Evolutionary conservation across 2,329 filamentous ascomycete species (phyloP).

Genomic region (Paecilomyces variotii): DNA sequence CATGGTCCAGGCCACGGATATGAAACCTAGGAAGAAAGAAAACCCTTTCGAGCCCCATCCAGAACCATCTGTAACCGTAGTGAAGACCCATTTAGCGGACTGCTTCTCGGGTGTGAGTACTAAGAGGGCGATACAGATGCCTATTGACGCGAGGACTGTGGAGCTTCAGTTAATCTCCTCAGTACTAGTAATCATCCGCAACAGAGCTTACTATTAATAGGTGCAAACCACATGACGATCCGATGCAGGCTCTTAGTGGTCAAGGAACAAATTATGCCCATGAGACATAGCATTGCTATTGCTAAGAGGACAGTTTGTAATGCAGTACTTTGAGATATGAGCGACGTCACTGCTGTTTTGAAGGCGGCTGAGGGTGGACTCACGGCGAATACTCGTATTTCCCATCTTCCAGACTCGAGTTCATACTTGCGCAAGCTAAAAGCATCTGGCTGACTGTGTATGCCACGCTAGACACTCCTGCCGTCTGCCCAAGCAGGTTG

Average conservation of each 20-base stretch:
- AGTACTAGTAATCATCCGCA: not conserved
- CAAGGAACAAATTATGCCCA: slow-evolving; percentile 55
- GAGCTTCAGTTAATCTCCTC: not conserved
- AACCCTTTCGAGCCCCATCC: slow-evolving; percentile 55
- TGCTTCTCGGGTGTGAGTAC: slow-evolving; percentile 53
- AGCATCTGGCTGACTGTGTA: slow-evolving; percentile 60
- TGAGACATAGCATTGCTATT: slow-evolving; percentile 46
- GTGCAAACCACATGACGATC: slow-evolving; percentile 58
- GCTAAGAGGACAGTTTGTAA: slow-evolving; percentile 52
- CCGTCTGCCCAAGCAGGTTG: slow-evolving; percentile 57
- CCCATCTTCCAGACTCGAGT: slow-evolving; percentile 45
- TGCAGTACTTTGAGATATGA: slow-evolving; percentile 39
- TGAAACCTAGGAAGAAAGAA: slow-evolving; percentile 53
- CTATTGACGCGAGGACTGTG: slow-evolving; percentile 49
- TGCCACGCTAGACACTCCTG: slow-evolving; percentile 54
- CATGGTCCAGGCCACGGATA: slow-evolving; percentile 48
- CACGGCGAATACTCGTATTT: slow-evolving; percentile 51
- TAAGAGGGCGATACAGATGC: slow-evolving; percentile 52
- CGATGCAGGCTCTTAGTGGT: slow-evolving; percentile 53
- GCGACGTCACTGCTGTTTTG: slow-evolving; percentile 3
- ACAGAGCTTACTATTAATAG: slow-evolving; percentile 49
- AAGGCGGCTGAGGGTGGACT: slow-evolving; percentile 15
- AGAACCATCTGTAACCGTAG: slow-evolving; percentile 53
- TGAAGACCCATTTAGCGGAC: slow-evolving; percentile 53
- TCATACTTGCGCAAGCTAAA: slow-evolving; percentile 54